Conservation (phyloP, 106 monocot species). For the Cymbidium sinense region DNA sequence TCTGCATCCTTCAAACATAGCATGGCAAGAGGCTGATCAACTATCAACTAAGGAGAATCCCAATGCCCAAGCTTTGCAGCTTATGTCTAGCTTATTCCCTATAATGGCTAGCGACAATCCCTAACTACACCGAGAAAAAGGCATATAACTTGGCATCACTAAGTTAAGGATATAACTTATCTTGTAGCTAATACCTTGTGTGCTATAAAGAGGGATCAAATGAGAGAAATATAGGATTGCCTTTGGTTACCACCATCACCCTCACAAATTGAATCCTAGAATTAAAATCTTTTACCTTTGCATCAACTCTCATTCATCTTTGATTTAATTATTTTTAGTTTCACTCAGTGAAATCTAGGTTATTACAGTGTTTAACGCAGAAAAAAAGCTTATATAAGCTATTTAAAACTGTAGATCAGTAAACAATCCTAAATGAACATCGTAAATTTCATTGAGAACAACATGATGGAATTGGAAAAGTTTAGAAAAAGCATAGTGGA, state of each 20-base stretch:
- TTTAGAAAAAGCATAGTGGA: not conserved
- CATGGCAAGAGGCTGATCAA: too few relatives aligned
- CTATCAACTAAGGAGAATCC: too few relatives aligned
- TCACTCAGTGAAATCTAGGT: not conserved
- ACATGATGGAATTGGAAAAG: not conserved
- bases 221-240: not conserved
- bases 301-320: not conserved
- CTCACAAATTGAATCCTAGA: not conserved
- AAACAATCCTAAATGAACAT: not conserved
- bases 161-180: not conserved
- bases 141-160: not conserved
- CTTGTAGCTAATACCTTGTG: not conserved
- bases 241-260: not conserved
- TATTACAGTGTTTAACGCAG: not conserved
- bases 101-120: not conserved
- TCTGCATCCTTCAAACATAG: too few relatives aligned
- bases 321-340: not conserved
- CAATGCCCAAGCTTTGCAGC: too few relatives aligned
- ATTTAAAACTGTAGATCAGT: not conserved
- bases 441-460: not conserved
- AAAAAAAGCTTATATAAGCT: not conserved
- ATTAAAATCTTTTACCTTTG: not conserved
- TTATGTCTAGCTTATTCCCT: not conserved
- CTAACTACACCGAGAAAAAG: not conserved
- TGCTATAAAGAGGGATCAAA: not conserved